Evolutionary conservation across 2,329 filamentous ascomycete genomes (phyloP).

Genomic region (Alternaria panax): DNA sequence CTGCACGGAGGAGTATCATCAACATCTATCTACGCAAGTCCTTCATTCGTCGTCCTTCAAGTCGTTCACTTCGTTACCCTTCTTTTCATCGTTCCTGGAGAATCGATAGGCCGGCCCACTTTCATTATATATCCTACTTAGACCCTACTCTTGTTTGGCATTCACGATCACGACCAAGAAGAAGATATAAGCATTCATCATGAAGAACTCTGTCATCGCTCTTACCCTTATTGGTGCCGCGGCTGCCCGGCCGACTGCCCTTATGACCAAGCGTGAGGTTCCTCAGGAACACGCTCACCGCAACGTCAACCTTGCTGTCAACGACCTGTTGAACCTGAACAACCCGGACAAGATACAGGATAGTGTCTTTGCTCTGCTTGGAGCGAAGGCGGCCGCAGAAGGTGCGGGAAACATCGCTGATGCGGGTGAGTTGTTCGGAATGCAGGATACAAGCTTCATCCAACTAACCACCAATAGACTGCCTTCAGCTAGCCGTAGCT

Average conservation of each 20-base stretch:
- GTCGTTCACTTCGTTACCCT: conserved; percentile 31
- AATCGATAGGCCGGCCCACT: conserved; percentile 48
- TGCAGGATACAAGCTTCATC: neutral
- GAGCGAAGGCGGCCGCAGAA: conserved; percentile 57
- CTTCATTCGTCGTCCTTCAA: conserved; percentile 34
- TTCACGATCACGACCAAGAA: conserved; percentile 9
- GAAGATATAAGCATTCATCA: conserved; percentile 24
- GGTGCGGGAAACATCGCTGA: conserved; percentile 61
- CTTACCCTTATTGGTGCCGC: conserved; percentile 42
- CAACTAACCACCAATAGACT: conserved; percentile 51
- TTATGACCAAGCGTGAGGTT: conserved; percentile 56
- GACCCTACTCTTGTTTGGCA: conserved; percentile 4
- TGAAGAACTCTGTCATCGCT: conserved; percentile 46
- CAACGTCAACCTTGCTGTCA: conserved; percentile 57
- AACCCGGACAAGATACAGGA: conserved; percentile 60
- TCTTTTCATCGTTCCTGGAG: conserved; percentile 50
- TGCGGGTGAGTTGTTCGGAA: conserved; percentile 39
- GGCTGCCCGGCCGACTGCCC: conserved; percentile 35
- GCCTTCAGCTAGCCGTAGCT: conserved; percentile 65
- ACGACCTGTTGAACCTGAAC: conserved; percentile 53
- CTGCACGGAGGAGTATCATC: conserved; percentile 21
- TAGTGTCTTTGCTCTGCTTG: conserved; percentile 62
- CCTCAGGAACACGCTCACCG: conserved; percentile 66
- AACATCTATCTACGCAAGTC: conserved; percentile 32
- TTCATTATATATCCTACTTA: conserved; percentile 23